A percentile compares a stretch with the other conserved stretches of the same genome.
Evolutionary conservation across 768 basidiomycete genomes (phyloP).

Genomic region (Termitomyces sp.): DNA sequence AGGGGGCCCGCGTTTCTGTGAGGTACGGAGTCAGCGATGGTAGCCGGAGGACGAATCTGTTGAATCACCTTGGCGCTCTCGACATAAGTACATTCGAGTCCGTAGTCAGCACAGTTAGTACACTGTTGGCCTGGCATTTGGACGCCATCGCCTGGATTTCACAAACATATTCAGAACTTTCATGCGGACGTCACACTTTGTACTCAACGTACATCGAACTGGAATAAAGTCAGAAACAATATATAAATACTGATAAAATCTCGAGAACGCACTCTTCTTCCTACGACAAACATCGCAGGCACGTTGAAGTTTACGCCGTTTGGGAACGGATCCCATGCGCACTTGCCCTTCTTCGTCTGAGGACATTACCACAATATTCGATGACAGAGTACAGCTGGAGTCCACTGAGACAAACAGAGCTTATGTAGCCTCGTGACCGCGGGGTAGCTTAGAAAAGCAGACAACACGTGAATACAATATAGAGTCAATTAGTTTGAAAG

Average conservation of each 20-base stretch:
- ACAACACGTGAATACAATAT: neutral
- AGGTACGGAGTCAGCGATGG: neutral
- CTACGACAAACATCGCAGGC: conserved; percentile 81
- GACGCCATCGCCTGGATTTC: conserved; percentile 55
- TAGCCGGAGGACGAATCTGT: neutral
- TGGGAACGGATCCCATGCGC: neutral
- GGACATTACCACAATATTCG: conserved; percentile 3
- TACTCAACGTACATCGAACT: conserved; percentile 55
- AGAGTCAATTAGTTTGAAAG: neutral
- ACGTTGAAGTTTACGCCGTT: conserved; percentile 62
- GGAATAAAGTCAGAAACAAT: neutral
- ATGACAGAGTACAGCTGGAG: neutral
- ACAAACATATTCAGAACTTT: neutral
- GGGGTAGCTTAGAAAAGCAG: neutral
- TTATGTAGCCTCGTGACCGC: neutral
- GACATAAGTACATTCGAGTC: conserved; percentile 61
- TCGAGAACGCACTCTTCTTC: conserved; percentile 62
- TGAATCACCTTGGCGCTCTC: conserved; percentile 58
- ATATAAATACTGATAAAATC: neutral
- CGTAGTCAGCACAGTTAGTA: conserved; percentile 63
- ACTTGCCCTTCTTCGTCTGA: conserved; percentile 8
- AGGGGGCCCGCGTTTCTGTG: conserved; percentile 51
- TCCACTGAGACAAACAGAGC: conserved; percentile 2
- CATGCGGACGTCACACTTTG: neutral
- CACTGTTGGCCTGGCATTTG: conserved; percentile 59